Percentiles rank a stretch among this genome's conserved stretches.
These are phyloP conservation scores for Pistacia atlantica DNA, from an alignment of 345 rosid genomes.

Conservation along the genomic window DNA sequence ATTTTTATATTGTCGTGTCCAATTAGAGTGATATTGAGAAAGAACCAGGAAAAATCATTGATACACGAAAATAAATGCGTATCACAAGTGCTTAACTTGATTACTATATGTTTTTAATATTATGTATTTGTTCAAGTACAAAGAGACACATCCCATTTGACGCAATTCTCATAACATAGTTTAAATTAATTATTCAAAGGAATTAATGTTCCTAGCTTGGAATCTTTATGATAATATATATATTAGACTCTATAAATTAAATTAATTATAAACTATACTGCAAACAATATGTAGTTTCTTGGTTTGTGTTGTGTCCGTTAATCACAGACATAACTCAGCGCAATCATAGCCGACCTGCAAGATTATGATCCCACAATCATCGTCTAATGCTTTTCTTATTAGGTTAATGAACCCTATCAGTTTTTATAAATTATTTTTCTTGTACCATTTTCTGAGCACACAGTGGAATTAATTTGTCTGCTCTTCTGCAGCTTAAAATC, in stretches of 20 bases:
- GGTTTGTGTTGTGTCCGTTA: slow-evolving; percentile 59
- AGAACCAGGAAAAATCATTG: slow-evolving; percentile 19
- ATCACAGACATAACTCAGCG: slow-evolving; percentile 57
- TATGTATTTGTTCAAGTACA: slow-evolving; percentile 31
- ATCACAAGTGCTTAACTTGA: slow-evolving; percentile 6
- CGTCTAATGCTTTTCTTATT: slow-evolving; percentile 40
- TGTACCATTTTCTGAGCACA: slow-evolving; percentile 8
- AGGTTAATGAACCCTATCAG: slow-evolving; percentile 11
- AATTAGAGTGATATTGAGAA: slow-evolving; percentile 17
- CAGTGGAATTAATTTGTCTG: slow-evolving; percentile 27
- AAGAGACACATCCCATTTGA: slow-evolving; percentile 33
- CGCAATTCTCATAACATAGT: slow-evolving; percentile 11
- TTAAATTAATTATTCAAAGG: slow-evolving; percentile 17
- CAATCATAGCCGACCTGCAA: slow-evolving; percentile 72
- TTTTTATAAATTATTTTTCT: not conserved
- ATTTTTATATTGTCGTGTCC: not conserved
- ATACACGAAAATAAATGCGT: slow-evolving; percentile 9
- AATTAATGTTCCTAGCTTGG: slow-evolving; percentile 44
- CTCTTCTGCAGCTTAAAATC: slow-evolving; percentile 13
- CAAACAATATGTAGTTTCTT: slow-evolving; percentile 23
- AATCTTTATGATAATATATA: slow-evolving; percentile 13
- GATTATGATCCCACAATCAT: slow-evolving; percentile 65
- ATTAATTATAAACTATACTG: not conserved
- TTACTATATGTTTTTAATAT: not conserved
- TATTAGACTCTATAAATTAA: no score